Conservation (phyloP, 257 asterid genomes). For the Hygrophila difformis region DNA sequence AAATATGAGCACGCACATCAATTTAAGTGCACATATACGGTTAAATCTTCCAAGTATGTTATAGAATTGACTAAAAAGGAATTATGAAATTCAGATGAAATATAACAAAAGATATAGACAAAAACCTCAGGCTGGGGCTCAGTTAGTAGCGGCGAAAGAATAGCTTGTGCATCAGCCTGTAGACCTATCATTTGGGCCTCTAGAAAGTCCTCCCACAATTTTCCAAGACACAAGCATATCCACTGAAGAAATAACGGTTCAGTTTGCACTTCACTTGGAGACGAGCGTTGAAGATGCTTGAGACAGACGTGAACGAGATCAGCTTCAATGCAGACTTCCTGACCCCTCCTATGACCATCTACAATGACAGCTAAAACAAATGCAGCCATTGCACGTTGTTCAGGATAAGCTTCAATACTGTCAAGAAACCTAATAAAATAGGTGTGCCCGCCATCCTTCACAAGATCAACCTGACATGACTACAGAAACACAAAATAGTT, state of each 20-base stretch:
- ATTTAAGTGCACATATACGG: neutral
- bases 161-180: slow-evolving; percentile 83
- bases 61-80: neutral
- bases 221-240: slow-evolving; percentile 95
- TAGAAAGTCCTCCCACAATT: slow-evolving; percentile 84
- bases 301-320: slow-evolving; percentile 71
- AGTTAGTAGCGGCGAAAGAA: slow-evolving; percentile 71
- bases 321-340: slow-evolving; percentile 87
- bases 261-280: slow-evolving; percentile 69
- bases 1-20: slow-evolving; percentile 1
- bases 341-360: slow-evolving; percentile 93
- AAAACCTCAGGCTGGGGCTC: slow-evolving; percentile 99
- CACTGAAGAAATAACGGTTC: slow-evolving; percentile 95
- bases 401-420: slow-evolving; percentile 93
- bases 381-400: slow-evolving; percentile 99
- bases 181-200: slow-evolving; percentile 84
- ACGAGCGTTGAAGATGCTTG: slow-evolving; percentile 77
- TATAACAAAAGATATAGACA: too few relatives aligned
- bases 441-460: slow-evolving; percentile 89
- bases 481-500: slow-evolving; percentile 22
- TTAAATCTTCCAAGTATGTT: too few relatives aligned
- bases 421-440: slow-evolving; percentile 92
- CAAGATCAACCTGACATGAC: slow-evolving; percentile 99
- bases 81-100: too few relatives aligned
- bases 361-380: slow-evolving; percentile 96